These are phyloP conservation scores for Juncus inflexus DNA, from an alignment of 176 grass and related monocot species.

Conservation along the genomic window DNA sequence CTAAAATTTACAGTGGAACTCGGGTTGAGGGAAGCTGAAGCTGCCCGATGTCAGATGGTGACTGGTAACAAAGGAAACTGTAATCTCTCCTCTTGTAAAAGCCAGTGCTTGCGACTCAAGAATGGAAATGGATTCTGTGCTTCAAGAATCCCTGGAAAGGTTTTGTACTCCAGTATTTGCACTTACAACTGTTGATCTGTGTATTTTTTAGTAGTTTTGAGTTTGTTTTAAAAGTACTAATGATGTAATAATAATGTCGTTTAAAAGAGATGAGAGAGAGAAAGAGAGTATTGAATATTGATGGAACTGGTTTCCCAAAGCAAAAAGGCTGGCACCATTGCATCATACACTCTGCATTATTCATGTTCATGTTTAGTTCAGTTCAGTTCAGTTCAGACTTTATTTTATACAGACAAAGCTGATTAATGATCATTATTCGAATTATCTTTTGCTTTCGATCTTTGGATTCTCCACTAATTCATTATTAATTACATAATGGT, in stretches of 20 bases:
- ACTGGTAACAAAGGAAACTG: not conserved
- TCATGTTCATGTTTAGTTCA: too few species aligned
- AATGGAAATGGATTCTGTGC: slow-evolving; percentile 24
- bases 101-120: slow-evolving; percentile 3
- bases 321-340: not conserved
- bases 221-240: not conserved
- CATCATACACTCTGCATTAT: not conserved
- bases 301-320: not conserved
- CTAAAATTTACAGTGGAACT: slow-evolving; percentile 10
- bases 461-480: not conserved
- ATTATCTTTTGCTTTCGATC: too few species aligned
- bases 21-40: not conserved
- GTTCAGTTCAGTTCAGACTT: not conserved
- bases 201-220: not conserved
- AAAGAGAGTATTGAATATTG: too few species aligned
- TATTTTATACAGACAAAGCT: not conserved
- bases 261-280: too few species aligned
- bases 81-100: slow-evolving; percentile 19
- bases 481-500: slow-evolving; percentile 3
- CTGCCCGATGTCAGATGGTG: not conserved
- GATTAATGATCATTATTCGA: not conserved
- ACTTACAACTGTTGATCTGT: slow-evolving; percentile 17
- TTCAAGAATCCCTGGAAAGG: not conserved
- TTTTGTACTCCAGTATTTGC: slow-evolving; percentile 14
- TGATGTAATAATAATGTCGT: slow-evolving; percentile 1